Percentiles rank a stretch among this genome's conserved stretches.
Evolutionary conservation across 2,329 filamentous ascomycete species (phyloP).

Genomic region (Mycosphaerelloides madeirae): DNA sequence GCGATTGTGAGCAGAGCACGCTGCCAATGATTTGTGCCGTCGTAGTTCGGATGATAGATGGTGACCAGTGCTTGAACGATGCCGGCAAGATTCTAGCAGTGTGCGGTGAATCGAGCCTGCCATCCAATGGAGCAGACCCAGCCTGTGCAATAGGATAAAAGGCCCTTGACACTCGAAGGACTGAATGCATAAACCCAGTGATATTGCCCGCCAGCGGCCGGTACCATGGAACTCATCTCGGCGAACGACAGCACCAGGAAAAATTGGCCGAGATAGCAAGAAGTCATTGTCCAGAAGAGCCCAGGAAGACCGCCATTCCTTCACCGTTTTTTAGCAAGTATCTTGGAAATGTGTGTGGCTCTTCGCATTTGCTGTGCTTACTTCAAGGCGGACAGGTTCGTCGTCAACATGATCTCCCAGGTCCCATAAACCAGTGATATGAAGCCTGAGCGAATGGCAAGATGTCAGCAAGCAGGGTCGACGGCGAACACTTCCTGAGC

Average conservation of each 20-base stretch:
- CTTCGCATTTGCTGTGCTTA: no score
- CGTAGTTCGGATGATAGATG: conserved; percentile 34
- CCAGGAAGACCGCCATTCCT: conserved; percentile 27
- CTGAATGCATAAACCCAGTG: conserved; percentile 41
- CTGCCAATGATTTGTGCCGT: conserved; percentile 20
- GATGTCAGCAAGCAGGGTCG: no score
- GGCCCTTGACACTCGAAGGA: conserved; percentile 38
- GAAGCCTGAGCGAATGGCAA: conserved; percentile 29
- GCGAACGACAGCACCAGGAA: conserved; percentile 33
- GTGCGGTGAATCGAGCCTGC: conserved; percentile 43
- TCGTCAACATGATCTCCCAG: conserved; percentile 42
- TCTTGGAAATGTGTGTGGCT: no score
- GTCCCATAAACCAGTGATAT: conserved; percentile 48
- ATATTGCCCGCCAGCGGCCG: conserved; percentile 26
- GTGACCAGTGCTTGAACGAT: conserved; percentile 45
- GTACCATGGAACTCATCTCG: conserved; percentile 34
- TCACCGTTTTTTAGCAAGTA: no score
- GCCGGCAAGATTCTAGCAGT: conserved; percentile 42
- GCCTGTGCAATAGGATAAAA: conserved; percentile 43
- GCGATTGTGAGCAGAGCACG: conserved; percentile 23
- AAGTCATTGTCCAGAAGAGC: conserved; percentile 29
- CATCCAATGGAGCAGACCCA: conserved; percentile 34
- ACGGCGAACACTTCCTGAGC: conserved; percentile 1
- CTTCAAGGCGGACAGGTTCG: conserved; percentile 23
- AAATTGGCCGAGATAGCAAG: conserved; percentile 25